Evolutionary conservation across 1,139 yeast genomes (phyloP).

Genomic region (Kodamaea fungicola): DNA sequence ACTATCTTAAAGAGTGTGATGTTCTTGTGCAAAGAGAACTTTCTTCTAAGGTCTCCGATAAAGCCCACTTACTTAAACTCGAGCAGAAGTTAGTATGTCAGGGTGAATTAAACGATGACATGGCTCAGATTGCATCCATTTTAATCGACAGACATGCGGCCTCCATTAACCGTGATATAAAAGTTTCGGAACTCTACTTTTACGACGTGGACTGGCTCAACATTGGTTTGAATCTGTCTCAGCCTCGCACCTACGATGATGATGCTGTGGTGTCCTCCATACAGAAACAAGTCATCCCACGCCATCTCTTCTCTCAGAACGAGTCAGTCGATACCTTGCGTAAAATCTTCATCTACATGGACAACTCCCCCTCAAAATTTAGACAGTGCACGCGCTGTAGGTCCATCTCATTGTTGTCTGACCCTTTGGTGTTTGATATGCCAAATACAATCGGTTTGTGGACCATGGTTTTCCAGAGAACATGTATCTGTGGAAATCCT

Average conservation of each 20-base stretch:
- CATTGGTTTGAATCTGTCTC: slow-evolving; percentile 30
- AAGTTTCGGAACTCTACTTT: slow-evolving; percentile 53
- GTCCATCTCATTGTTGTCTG: slow-evolving; percentile 51
- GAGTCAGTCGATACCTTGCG: slow-evolving; percentile 45
- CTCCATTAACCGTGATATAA: slow-evolving; percentile 35
- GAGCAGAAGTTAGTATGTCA: slow-evolving; percentile 69
- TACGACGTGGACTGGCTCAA: slow-evolving; percentile 72
- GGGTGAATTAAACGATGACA: slow-evolving; percentile 52
- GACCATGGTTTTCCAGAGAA: slow-evolving; percentile 72
- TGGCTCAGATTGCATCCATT: slow-evolving; percentile 28
- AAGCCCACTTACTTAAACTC: slow-evolving; percentile 36
- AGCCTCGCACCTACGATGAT: slow-evolving; percentile 2
- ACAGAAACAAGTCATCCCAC: slow-evolving; percentile 7
- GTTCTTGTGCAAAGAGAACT: slow-evolving; percentile 31
- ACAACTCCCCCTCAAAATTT: slow-evolving; percentile 9
- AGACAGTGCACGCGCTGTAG: slow-evolving; percentile 71
- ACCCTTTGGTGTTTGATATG: slow-evolving; percentile 39
- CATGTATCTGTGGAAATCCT: slow-evolving; percentile 77
- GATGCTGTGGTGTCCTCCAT: not conserved
- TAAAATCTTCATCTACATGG: slow-evolving; percentile 30
- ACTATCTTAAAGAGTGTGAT: slow-evolving; percentile 53
- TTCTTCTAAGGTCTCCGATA: slow-evolving; percentile 21
- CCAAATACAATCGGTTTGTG: slow-evolving; percentile 49
- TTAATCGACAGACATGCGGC: slow-evolving; percentile 32
- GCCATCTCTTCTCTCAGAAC: slow-evolving; percentile 21